Evolutionary conservation across 495 filamentous ascomycete species (phyloP), one percentile per base, ranked within the genome.

Genomic region (Achaetomiella virescens): DNA sequence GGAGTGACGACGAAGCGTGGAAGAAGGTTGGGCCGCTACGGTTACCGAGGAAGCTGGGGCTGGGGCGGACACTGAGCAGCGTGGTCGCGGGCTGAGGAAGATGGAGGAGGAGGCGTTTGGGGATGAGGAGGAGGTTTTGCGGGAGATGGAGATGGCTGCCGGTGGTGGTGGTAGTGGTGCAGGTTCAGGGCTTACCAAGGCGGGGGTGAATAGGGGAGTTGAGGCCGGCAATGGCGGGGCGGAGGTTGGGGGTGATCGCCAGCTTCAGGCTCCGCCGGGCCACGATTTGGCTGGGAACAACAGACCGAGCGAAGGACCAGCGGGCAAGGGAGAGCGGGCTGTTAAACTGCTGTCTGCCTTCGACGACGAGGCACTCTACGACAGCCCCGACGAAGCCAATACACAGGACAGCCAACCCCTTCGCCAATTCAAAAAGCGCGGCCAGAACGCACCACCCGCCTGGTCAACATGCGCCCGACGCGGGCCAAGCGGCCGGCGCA

Each of bases 401-500:
- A 35, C 20, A 58, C 57, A 12, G 57, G 70, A 25, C 81, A 80
- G 1, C 72, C 27, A 76, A 11, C 78, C 81, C 0, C 62, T 81
- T 18, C 82, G 79, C 47, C 70, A 81, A 2, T 96, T 84, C 75
- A 96, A 96, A 75, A 97, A 97, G 79, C 89, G 86, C 70, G 92
- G 92, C 0, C 84, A 90, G 65, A 97, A 71, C 80, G 92, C 40
- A 90, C 87, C 33, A 96, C 92, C 2, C 76, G 87, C 48, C 70
- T 79, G 37, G 83, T 87, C n/a, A 87, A 81, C 37, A 92, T 95
- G 84, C 82, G 64, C 45, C 79, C 79, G 15, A 72, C 69, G 7
- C 54, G 67, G 48, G 46, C 57, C 25, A 75, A 67, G 44, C 72
- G 78, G 33, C 78, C 78, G 3, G 14, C 50, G 6, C 9, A 54